Base-by-base conservation (phyloP, 1,139 yeast genomes). In the Eremothecium sinecaudum region DNA sequence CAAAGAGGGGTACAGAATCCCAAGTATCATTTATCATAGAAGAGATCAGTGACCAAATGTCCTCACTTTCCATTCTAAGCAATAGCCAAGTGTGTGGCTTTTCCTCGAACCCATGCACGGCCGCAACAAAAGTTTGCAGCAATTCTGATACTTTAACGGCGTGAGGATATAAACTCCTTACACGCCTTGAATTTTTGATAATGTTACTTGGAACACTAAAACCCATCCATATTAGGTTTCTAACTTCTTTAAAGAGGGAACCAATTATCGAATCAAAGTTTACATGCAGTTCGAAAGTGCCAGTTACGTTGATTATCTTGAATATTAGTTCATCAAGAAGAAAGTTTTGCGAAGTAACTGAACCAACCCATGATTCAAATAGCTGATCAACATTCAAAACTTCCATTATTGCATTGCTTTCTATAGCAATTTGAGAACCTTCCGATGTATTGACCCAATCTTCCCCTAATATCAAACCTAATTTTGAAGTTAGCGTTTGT, bases 371-470 rank as follows among this genome's bases (percentile, higher is more conserved):
- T 2, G 54, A 49, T 1, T 62, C 58, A 41, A 67, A 71, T 0
- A 69, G 45, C 0, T 38, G 49, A 4, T 65, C 58, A 0, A 75
- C 56, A 34, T 76, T 64, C 9, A 76, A 58, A 31, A 65, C 69
- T 15, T 63, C 58, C 12, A 64, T 49, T 30, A 80, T 62, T 1
- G 62, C 57, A 1, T 53, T 48, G 11, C 75, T 65, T 39, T 75
- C 82, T 2, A 64, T 54, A 11, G 67, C 63, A 1, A 87, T 69
- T 42, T 69, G 72, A 35, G 67, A 70, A 0, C 95, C 96, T 32
- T 79, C 77, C 0, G 87, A 75, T 46, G 78, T 82, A 28, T 72
- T 66, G 32, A 62, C 64, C 96, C 96, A 87, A 19, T 77, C 79
- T 10, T 63, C 50, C 0, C 96, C 94, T 8, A 87, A 63, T 2